A percentile compares a stretch with the other conserved stretches of the same genome.
Evolutionary conservation across 2,329 filamentous ascomycete species (phyloP).

Genomic region (Fusarium tanahbumbuense): DNA sequence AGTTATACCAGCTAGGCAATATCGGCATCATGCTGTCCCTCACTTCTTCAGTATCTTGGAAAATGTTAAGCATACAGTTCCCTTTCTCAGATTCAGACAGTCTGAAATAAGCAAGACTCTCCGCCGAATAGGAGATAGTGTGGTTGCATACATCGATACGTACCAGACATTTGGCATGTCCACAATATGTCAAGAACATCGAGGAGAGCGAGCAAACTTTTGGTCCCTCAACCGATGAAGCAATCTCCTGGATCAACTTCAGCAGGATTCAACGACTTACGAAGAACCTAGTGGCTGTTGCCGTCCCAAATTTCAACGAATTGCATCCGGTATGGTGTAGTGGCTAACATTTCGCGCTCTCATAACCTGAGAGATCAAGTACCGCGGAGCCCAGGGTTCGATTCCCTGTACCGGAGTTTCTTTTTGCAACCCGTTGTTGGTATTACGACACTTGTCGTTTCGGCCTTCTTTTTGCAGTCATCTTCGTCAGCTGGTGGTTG

Average conservation of each 20-base stretch:
- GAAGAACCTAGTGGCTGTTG: not conserved
- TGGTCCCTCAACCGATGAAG: not conserved
- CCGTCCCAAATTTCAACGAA: not conserved
- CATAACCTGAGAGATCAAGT: too few species aligned
- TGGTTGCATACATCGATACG: not conserved
- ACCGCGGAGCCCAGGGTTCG: too few species aligned
- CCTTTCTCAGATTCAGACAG: not conserved
- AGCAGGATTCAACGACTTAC: rapidly evolving
- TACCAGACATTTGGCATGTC: not conserved
- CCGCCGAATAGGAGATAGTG: not conserved
- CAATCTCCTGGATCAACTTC: not conserved
- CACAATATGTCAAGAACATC: not conserved
- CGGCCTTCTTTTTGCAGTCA: not conserved
- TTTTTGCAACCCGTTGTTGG: not conserved
- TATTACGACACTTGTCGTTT: not conserved
- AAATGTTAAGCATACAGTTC: not conserved
- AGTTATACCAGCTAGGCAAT: not conserved
- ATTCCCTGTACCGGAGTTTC: too few species aligned
- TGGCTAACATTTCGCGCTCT: constrained; percentile 51
- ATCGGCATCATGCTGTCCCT: not conserved
- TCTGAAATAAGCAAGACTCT: not conserved
- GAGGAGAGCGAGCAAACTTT: rapidly evolving
- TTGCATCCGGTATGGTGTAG: constrained; percentile 49
- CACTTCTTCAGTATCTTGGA: not conserved
- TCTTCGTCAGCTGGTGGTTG: not conserved